Percentiles rank a stretch among this genome's conserved stretches.
phyloP scores from a whole-genome alignment of 257 asterid species.

The Knoxia roxburghii region DNA sequence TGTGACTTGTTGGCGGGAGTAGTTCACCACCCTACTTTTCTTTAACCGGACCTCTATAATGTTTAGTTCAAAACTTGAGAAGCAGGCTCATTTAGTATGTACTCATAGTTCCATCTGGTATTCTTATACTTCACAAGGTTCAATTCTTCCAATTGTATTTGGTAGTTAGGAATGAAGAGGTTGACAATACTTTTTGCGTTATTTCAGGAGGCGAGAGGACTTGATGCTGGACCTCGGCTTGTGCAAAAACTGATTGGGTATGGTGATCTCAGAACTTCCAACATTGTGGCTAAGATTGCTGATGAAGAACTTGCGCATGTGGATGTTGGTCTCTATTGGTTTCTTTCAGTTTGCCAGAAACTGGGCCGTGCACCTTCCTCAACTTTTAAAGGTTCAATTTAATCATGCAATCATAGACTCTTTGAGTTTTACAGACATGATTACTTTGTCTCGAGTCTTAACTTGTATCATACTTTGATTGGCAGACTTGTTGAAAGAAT shows the following conservation, averaged over 20 bases:
- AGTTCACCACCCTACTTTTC: neutral
- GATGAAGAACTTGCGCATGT: slow-evolving; percentile 97
- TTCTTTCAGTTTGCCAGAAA: slow-evolving; percentile 69
- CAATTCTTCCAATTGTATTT: neutral
- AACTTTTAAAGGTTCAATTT: slow-evolving; percentile 56
- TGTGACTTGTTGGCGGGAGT: neutral
- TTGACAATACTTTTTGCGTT: neutral
- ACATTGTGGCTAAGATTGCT: slow-evolving; percentile 73
- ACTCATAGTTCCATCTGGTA: neutral
- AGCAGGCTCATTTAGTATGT: neutral
- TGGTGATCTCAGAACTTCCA: slow-evolving; percentile 82
- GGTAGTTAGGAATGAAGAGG: neutral
- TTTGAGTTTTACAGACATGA: too few species aligned
- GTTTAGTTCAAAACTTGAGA: neutral
- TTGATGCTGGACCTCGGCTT: slow-evolving; percentile 96
- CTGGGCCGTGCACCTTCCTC: slow-evolving; percentile 57
- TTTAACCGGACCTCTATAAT: neutral
- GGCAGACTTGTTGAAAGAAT: slow-evolving; percentile 66
- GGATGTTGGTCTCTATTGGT: slow-evolving; percentile 91
- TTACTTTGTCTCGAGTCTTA: neutral
- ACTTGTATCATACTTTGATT: neutral
- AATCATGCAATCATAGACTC: neutral
- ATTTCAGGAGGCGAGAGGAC: slow-evolving; percentile 92
- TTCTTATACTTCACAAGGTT: neutral
- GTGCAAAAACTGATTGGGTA: slow-evolving; percentile 72